Base-by-base conservation (phyloP, 441 rosid genomes). In the Eruca vesicaria region DNA sequence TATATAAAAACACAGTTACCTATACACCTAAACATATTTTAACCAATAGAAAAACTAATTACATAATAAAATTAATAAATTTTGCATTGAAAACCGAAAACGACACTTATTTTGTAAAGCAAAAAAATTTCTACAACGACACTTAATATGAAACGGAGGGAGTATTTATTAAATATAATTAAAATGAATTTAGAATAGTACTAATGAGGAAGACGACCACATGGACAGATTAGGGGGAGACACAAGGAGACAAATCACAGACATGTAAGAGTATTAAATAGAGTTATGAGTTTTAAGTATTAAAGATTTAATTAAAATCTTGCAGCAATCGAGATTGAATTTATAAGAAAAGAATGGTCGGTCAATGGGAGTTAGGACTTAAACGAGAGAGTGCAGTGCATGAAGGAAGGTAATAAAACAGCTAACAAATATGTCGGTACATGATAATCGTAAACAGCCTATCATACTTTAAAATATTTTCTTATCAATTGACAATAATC, bases 171-270 rank as follows among this genome's bases (percentile, higher is more conserved):
- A 6, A 23, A 6, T 23, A 7, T 32, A 32, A n/a, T 36, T 29
- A 45, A 45, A 64, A 35, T 5, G 57, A 35, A 48, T 33, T 66
- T 72, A 74, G 71, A 63, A 66, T 83, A 88, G 79, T 80, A 78
- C 75, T 81, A 56, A 79, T 78, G 82, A 68, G 48, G 71, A 75
- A 82, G 80, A 80, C 74, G 89, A 85, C 55, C 94, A 88, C 91
- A 82, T 89, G 86, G 85, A 81, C 86, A 81, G 78, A 82, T 75
- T 69, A 59, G 78, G 60, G 36, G 84, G 76, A 62, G 64, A 78
- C 77, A 72, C 69, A 72, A 78, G 53, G 20, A 78, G 78, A 78
- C 78, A 78, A 78, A 57, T 63, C 33, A 68, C 35, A 73, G 78
- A 78, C 77, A 70, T 67, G 77, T 67, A 72, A n/a, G n/a, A n/a